Conservation (phyloP, 164 flowering plant species). For the Pachysandra terminalis region DNA sequence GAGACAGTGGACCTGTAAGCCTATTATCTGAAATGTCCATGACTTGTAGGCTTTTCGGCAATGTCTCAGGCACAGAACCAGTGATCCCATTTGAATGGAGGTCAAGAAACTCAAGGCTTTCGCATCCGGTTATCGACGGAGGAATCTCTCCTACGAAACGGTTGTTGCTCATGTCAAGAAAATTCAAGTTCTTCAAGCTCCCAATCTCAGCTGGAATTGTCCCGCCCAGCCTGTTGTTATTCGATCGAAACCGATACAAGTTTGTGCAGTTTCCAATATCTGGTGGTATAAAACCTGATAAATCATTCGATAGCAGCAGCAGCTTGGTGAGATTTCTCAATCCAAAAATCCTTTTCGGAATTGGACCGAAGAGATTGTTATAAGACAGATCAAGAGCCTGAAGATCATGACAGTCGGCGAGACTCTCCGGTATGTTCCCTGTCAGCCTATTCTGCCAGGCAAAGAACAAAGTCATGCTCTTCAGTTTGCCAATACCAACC, state of each 20-base stretch:
- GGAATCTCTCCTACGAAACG: slow-evolving; percentile 68
- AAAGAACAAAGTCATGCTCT: slow-evolving; percentile 65
- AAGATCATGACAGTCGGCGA: slow-evolving; percentile 63
- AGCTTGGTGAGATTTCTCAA: slow-evolving; percentile 77
- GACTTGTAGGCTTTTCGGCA: slow-evolving; percentile 61
- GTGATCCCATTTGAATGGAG: slow-evolving; percentile 70
- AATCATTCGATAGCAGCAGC: slow-evolving; percentile 71
- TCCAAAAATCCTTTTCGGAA: slow-evolving; percentile 63
- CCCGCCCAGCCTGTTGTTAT: slow-evolving; percentile 59
- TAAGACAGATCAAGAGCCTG: slow-evolving; percentile 89
- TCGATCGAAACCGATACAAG: slow-evolving; percentile 57
- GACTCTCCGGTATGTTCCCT: slow-evolving; percentile 63
- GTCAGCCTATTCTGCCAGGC: slow-evolving; percentile 84
- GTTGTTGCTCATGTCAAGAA: slow-evolving; percentile 72
- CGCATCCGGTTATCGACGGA: slow-evolving; percentile 54
- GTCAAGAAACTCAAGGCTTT: slow-evolving; percentile 69
- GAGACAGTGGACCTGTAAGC: slow-evolving; percentile 53
- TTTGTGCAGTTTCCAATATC: slow-evolving; percentile 84
- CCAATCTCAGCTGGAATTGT: slow-evolving; percentile 83
- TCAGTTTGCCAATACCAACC: slow-evolving; percentile 45
- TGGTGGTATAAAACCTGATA: slow-evolving; percentile 78
- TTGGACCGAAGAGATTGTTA: slow-evolving; percentile 61
- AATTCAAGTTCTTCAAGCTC: slow-evolving; percentile 55
- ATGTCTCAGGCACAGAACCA: slow-evolving; percentile 53
- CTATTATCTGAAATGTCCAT: slow-evolving; percentile 77